Base-by-base conservation (phyloP, 2,329 filamentous ascomycete genomes). In the Tympanopsis confertula region DNA sequence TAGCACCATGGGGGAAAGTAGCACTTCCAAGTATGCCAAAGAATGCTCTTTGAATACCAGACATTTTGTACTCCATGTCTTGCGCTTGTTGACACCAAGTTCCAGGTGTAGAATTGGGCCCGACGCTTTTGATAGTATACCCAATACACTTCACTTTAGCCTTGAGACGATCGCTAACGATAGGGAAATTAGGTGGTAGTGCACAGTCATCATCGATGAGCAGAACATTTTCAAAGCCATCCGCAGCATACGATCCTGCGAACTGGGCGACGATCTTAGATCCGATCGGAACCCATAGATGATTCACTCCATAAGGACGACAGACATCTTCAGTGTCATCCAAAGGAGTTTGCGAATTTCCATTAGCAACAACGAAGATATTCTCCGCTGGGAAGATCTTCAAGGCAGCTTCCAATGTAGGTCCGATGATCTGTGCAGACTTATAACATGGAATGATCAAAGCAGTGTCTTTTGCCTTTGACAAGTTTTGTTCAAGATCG, bases 61-160 rank as follows among this genome's bases (percentile, higher is more conserved):
- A 62, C 38, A 69, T 52, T 43, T 69, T 69, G 48, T 70, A 70
- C 43, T 70, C 66, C n/a, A 69, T 48, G 46, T 70, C 65, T 41
- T 70, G 66, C 0, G 65, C 65, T 41, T 65, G 63, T 37, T 64
- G 61, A 19, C 59, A 61, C 38, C 49, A 56, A 4, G 56, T 60
- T 5, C 54, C 60, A 28, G 50, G 54, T 10, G 51, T 49, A 0
- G 50, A 50, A 12, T 56, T 45, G 1, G 58, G 50, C 3, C 60
- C 61, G n/a, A 59, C 56, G 3, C 51, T 57, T 42, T 67, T 66
- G 43, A 69, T 68, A 2, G 65, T 66, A 45, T 69, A 69, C 0
- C 66, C 65, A 28, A 69, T 57, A 38, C 63, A 67, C 38, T 58
- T 57, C 19, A 66, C 54, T 10, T 49, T 50, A 1, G 52, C 58